These are phyloP conservation scores for Aspergillus ostianus DNA, from an alignment of 495 filamentous ascomycete species.

Conservation along the genomic window DNA sequence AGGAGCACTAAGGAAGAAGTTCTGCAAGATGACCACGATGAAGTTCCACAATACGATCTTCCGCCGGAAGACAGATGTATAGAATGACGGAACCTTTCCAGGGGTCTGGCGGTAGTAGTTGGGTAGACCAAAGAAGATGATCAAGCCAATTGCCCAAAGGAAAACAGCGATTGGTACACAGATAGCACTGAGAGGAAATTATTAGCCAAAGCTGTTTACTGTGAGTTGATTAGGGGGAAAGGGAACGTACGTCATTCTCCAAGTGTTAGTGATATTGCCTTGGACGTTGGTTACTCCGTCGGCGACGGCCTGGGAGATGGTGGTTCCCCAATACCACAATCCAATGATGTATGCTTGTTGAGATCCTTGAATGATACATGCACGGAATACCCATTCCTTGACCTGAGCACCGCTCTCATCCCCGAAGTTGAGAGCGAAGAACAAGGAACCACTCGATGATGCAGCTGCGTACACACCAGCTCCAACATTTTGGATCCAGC, in stretches of 20 bases:
- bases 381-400: slow-evolving; percentile 52
- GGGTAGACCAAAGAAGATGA: slow-evolving; percentile 46
- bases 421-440: slow-evolving; percentile 53
- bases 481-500: slow-evolving; percentile 51
- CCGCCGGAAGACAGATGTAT: slow-evolving; percentile 44
- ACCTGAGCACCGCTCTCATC: slow-evolving; percentile 50
- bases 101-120: slow-evolving; percentile 59
- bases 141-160: slow-evolving; percentile 41
- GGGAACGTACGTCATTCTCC: slow-evolving; percentile 47
- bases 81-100: slow-evolving; percentile 62
- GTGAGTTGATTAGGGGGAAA: background rate
- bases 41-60: slow-evolving; percentile 54
- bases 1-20: slow-evolving; percentile 50
- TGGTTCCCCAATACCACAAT: slow-evolving; percentile 53
- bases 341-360: slow-evolving; percentile 52
- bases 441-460: slow-evolving; percentile 49
- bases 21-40: slow-evolving; percentile 46
- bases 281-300: slow-evolving; percentile 35
- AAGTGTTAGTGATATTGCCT: slow-evolving; percentile 39
- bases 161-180: slow-evolving; percentile 42
- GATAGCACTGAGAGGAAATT: slow-evolving; percentile 28
- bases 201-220: slow-evolving; percentile 14
- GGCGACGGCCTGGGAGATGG: slow-evolving; percentile 35
- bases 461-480: slow-evolving; percentile 48
- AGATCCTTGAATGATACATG: slow-evolving; percentile 50